These are phyloP conservation scores for Haematococcus lacustris DNA, from an alignment of 139 green algal species.

Conservation along the genomic window DNA sequence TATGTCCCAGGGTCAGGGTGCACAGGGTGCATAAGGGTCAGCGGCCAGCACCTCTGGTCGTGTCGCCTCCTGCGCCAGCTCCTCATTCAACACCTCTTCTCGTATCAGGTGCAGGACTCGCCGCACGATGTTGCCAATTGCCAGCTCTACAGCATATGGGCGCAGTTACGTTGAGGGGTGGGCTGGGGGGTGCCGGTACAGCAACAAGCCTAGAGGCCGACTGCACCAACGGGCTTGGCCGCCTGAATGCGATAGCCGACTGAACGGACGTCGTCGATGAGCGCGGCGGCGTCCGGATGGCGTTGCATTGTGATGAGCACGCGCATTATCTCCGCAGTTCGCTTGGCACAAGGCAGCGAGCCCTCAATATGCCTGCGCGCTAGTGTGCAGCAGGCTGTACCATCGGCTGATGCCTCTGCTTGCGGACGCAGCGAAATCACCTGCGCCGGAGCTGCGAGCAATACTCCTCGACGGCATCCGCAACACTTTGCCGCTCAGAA, in stretches of 20 bases:
- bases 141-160: conserved; percentile 64
- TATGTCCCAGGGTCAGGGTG: too few relatives aligned
- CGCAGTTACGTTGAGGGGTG: neutral
- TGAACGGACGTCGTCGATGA: conserved; percentile 67
- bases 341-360: conserved; percentile 56
- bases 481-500: conserved; percentile 4
- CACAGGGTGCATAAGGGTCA: too few relatives aligned
- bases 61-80: conserved; percentile 34
- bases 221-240: conserved; percentile 69
- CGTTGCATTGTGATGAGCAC: conserved; percentile 57
- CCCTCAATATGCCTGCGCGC: conserved; percentile 49
- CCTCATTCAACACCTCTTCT: conserved; percentile 71
- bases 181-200: too few relatives aligned
- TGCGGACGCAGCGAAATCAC: neutral
- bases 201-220: too few relatives aligned
- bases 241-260: conserved; percentile 63
- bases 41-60: conserved; percentile 4
- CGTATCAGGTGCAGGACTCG: conserved; percentile 89
- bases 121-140: conserved; percentile 87
- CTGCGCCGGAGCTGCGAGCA: conserved; percentile 50
- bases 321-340: conserved; percentile 71
- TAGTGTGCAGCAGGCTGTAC: neutral
- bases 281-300: conserved; percentile 38
- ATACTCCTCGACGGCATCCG: conserved; percentile 55
- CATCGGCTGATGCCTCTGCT: neutral